Percentiles rank a stretch among this genome's conserved stretches.
Conservation (phyloP, 2,329 filamentous ascomycete genomes). For the Bipolaris bicolor region DNA sequence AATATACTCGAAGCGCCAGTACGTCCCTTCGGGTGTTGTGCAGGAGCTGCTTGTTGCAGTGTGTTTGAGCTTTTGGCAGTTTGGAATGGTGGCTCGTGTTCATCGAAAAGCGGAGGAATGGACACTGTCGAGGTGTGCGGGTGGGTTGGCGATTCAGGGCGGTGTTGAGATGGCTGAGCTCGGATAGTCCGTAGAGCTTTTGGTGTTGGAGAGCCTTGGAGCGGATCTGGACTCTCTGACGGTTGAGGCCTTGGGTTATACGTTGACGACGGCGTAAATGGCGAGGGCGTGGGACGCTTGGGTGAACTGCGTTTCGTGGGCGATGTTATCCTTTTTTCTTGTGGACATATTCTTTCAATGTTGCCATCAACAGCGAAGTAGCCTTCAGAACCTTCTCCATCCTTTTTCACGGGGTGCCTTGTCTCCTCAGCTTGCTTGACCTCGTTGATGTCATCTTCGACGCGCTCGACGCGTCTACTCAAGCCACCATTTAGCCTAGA, state of each 20-base stretch:
- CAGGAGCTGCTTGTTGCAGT: background rate
- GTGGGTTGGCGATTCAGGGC: slow-evolving; percentile 6
- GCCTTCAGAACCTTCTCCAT: background rate
- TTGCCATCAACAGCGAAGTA: background rate
- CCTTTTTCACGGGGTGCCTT: background rate
- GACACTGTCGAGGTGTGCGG: slow-evolving; percentile 12
- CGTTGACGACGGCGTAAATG: slow-evolving; percentile 25
- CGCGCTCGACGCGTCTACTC: slow-evolving; percentile 30
- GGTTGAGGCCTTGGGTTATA: slow-evolving; percentile 6
- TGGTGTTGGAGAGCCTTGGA: slow-evolving; percentile 27
- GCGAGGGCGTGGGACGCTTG: slow-evolving; percentile 26
- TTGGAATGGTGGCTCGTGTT: slow-evolving; percentile 11
- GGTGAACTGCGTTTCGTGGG: slow-evolving; percentile 17
- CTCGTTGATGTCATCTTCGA: slow-evolving; percentile 13
- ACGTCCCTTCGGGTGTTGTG: background rate
- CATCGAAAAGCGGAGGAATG: slow-evolving; percentile 13
- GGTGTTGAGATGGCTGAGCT: slow-evolving; percentile 19
- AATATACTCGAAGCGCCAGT: slow-evolving; percentile 20
- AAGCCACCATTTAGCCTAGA: slow-evolving; percentile 19
- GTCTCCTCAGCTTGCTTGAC: background rate
- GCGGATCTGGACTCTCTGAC: slow-evolving; percentile 43
- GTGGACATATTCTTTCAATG: background rate
- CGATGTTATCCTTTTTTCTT: slow-evolving; percentile 3
- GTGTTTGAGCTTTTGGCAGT: background rate
- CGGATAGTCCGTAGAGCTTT: slow-evolving; percentile 3